phyloP scores from a whole-genome alignment of 352 stramenopile genomes.

The Plasmopara muralis region DNA sequence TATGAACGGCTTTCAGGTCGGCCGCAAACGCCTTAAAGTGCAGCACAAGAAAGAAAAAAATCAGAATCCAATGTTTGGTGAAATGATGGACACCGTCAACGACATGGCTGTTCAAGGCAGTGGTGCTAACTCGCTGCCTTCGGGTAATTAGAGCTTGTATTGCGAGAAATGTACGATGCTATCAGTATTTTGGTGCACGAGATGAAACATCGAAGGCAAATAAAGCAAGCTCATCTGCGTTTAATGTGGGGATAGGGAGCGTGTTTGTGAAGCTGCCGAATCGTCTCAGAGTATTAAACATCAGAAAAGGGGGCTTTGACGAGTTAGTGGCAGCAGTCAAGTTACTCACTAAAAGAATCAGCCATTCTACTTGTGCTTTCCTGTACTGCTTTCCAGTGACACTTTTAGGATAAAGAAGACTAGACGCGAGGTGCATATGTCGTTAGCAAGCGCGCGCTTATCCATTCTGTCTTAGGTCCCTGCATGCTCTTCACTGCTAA shows the following conservation, averaged over 20 bases:
- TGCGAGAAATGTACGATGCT: conserved; percentile 19
- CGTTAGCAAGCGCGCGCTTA: too few species aligned
- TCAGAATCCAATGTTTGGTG: conserved; percentile 55
- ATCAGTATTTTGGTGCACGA: conserved; percentile 34
- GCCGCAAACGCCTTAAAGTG: conserved; percentile 95
- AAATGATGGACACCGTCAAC: conserved; percentile 49
- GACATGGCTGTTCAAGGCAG: conserved; percentile 35
- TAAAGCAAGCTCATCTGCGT: not conserved
- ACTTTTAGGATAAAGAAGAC: not conserved
- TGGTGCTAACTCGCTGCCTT: conserved; percentile 33
- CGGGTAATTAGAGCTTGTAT: conserved; percentile 26
- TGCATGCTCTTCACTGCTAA: too few species aligned
- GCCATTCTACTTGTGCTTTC: not conserved
- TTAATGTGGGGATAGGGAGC: not conserved
- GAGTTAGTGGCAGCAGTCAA: not conserved
- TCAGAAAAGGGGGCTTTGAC: not conserved
- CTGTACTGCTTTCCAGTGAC: not conserved
- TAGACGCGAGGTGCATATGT: not conserved
- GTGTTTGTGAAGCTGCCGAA: not conserved
- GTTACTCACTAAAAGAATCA: not conserved
- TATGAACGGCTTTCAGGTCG: conserved; percentile 95
- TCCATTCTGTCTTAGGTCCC: too few species aligned
- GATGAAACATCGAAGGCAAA: not conserved
- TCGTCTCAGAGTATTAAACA: not conserved
- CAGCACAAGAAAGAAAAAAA: conserved; percentile 92